phyloP scores from a whole-genome alignment of 768 basidiomycete species.

The Macrolepiota albuminosa region DNA sequence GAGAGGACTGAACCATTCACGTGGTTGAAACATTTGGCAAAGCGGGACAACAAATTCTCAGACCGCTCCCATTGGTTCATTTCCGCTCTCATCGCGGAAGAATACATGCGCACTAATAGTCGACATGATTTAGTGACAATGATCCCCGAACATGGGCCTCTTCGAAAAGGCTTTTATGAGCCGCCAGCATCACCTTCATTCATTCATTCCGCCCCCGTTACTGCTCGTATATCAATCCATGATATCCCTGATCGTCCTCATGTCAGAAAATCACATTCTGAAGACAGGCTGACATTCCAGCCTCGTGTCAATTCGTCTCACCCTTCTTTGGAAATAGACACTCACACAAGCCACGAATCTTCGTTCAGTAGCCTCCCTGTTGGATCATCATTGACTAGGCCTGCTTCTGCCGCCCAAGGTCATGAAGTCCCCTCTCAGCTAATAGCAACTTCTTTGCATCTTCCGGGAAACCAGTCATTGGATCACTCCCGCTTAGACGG shows the following conservation, averaged over 20 bases:
- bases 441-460: neutral
- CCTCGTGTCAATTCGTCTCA: conserved; percentile 44
- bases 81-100: conserved; percentile 66
- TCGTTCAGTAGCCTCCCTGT: conserved; percentile 36
- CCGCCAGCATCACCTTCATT: conserved; percentile 17
- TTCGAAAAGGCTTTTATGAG: conserved; percentile 17
- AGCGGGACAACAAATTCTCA: conserved; percentile 26
- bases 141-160: conserved; percentile 37
- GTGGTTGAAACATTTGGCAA: conserved; percentile 69
- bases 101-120: conserved; percentile 46
- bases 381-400: conserved; percentile 25
- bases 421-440: neutral
- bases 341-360: conserved; percentile 41
- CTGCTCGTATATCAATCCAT: conserved; percentile 30
- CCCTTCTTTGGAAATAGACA: conserved; percentile 41
- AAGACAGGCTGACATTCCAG: conserved; percentile 55
- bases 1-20: conserved; percentile 66
- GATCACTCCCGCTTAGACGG: conserved; percentile 7
- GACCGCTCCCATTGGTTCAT: conserved; percentile 53
- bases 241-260: conserved; percentile 36
- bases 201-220: conserved; percentile 16
- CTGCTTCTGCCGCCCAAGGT: conserved; percentile 5
- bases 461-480: neutral
- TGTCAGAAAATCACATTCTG: conserved; percentile 33
- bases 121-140: conserved; percentile 33